These are phyloP conservation scores for Fraxinus angustifolia DNA, from an alignment of 305 asterid genomes.

Conservation along the genomic window DNA sequence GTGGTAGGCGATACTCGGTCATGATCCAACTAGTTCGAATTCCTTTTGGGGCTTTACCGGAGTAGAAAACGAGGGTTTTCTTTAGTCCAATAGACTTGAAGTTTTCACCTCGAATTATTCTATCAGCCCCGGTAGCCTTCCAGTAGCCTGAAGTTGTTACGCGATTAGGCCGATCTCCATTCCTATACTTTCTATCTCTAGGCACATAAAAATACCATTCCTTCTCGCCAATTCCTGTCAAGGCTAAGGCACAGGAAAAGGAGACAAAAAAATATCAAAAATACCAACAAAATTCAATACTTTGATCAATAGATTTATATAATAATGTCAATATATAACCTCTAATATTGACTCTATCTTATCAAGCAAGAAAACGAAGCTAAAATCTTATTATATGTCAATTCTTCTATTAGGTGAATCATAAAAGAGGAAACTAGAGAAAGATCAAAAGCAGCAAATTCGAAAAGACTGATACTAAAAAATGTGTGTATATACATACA, in stretches of 20 bases:
- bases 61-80: constrained; percentile 86
- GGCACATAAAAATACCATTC: constrained; percentile 93
- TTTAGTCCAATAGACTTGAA: constrained; percentile 64
- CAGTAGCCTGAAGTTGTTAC: constrained; percentile 87
- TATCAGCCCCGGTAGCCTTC: constrained; percentile 91
- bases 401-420: background rate
- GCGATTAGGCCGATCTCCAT: constrained; percentile 84
- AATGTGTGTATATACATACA: background rate
- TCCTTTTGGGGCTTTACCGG: constrained; percentile 89
- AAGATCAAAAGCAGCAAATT: background rate
- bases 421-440: no score
- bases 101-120: constrained; percentile 61
- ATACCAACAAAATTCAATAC: background rate
- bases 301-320: background rate
- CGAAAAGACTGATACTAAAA: no score
- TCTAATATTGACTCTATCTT: background rate
- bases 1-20: constrained; percentile 88
- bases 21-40: constrained; percentile 82
- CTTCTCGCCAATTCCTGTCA: constrained; percentile 89
- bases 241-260: constrained; percentile 29
- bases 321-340: background rate
- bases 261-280: background rate
- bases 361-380: background rate
- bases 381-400: background rate
- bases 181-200: constrained; percentile 72